Evolutionary conservation across 2,329 filamentous ascomycete genomes (phyloP).

Genomic region (Acarospora socialis): DNA sequence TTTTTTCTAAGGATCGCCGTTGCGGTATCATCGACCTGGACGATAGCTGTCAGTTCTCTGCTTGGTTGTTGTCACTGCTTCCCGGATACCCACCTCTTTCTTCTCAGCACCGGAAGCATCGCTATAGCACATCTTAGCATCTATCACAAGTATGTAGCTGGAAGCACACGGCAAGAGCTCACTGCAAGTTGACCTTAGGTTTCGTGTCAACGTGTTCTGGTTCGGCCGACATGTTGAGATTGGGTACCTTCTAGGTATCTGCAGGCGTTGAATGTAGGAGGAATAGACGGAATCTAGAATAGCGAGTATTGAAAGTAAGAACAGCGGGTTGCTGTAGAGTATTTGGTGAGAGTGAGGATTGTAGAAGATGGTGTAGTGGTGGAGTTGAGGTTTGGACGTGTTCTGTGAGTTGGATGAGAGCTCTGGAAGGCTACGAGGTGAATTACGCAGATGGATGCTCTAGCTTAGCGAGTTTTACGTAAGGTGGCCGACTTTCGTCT

Average conservation of each 20-base stretch:
- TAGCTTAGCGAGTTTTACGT: too few species aligned
- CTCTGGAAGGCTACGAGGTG: too few species aligned
- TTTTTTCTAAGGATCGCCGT: conserved; percentile 99
- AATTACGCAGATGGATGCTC: too few species aligned
- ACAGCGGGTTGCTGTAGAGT: too few species aligned
- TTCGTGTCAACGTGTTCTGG: conserved; percentile 40
- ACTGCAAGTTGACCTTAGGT: conserved; percentile 73
- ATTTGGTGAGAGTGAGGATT: too few species aligned
- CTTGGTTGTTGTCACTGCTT: conserved; percentile 15
- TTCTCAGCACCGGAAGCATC: conserved; percentile 79
- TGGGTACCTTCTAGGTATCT: conserved; percentile 1
- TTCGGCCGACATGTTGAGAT: conserved; percentile 54
- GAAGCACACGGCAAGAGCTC: conserved; percentile 26
- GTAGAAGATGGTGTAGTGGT: too few species aligned
- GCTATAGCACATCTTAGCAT: conserved; percentile 40
- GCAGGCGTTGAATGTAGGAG: conserved; percentile 1
- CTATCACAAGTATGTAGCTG: conserved; percentile 11
- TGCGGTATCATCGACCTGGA: conserved; percentile 72
- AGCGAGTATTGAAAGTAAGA: neutral
- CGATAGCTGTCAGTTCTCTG: conserved; percentile 22
- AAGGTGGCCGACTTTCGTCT: too few species aligned
- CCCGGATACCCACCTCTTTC: conserved; percentile 53
- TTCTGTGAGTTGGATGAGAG: too few species aligned
- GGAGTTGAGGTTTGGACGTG: too few species aligned
- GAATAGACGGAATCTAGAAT: neutral